These are phyloP conservation scores for Podaxis sp. DNA, from an alignment of 768 basidiomycete species.

Conservation along the genomic window DNA sequence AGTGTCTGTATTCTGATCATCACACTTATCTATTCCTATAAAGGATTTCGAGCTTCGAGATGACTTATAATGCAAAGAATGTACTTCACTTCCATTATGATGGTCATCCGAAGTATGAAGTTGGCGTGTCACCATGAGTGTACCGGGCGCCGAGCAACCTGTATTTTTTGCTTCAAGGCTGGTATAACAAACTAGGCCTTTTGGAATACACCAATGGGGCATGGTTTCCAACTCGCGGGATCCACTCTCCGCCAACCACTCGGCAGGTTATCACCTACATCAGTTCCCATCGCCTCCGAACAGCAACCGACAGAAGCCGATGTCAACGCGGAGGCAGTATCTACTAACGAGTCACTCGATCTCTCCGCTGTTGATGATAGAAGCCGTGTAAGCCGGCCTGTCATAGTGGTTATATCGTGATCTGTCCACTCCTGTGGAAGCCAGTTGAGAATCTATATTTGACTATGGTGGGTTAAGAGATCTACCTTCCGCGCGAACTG, in stretches of 20 bases:
- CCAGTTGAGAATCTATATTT: neutral
- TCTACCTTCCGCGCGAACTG: neutral
- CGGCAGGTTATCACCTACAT: neutral
- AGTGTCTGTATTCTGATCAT: too few relatives aligned
- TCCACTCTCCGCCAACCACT: conserved; percentile 54
- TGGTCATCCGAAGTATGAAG: too few relatives aligned
- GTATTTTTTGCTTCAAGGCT: neutral
- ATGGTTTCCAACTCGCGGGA: conserved; percentile 50
- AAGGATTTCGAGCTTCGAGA: too few relatives aligned
- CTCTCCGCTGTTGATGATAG: conserved; percentile 20
- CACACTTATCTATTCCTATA: too few relatives aligned
- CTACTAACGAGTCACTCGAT: neutral
- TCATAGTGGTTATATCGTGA: conserved; percentile 50
- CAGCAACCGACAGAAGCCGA: neutral
- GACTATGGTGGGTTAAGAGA: neutral
- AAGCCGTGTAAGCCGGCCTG: conserved; percentile 37
- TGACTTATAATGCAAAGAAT: too few relatives aligned
- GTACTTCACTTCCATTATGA: too few relatives aligned
- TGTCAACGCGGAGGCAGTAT: neutral
- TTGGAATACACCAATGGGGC: conserved; percentile 58
- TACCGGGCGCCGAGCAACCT: too few relatives aligned
- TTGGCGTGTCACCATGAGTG: too few relatives aligned
- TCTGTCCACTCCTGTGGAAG: conserved; percentile 36
- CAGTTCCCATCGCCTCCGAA: neutral
- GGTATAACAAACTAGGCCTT: neutral